Evolutionary conservation across 2,329 filamentous ascomycete genomes (phyloP).

Genomic region (Dendryphion nanum): DNA sequence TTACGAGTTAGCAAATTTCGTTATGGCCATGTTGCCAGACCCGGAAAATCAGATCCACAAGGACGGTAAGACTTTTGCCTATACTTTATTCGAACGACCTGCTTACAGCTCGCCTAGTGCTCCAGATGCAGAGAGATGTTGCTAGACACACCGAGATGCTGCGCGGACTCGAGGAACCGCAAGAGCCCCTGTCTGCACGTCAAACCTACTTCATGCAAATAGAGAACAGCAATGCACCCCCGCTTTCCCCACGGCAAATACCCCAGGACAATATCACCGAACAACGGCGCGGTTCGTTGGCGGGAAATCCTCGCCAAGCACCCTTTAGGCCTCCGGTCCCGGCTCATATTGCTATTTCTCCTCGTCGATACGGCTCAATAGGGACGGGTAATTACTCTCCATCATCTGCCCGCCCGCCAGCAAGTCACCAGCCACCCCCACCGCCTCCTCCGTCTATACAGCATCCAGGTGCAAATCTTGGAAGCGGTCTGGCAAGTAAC

Average conservation of each 20-base stretch:
- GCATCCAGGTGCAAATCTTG: slow-evolving; percentile 55
- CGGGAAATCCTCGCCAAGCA: slow-evolving; percentile 56
- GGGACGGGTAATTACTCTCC: slow-evolving; percentile 67
- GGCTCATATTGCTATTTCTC: slow-evolving; percentile 75
- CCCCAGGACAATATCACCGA: slow-evolving; percentile 69
- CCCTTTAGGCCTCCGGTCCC: slow-evolving; percentile 77
- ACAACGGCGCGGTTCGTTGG: slow-evolving; percentile 67
- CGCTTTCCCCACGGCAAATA: slow-evolving; percentile 83
- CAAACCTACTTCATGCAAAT: slow-evolving; percentile 45
- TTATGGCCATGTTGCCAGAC: slow-evolving; percentile 72
- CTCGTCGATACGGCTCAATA: slow-evolving; percentile 85
- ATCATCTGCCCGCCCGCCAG: slow-evolving; percentile 71
- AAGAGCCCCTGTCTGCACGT: slow-evolving; percentile 63
- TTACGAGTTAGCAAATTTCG: slow-evolving; percentile 74
- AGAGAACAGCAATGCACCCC: slow-evolving; percentile 55
- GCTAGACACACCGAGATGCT: slow-evolving; percentile 60
- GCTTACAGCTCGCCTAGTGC: slow-evolving; percentile 35
- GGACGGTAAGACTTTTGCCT: slow-evolving; percentile 64
- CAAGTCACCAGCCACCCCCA: slow-evolving; percentile 57
- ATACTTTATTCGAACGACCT: slow-evolving; percentile 20
- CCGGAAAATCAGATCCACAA: slow-evolving; percentile 75
- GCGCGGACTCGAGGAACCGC: slow-evolving; percentile 57
- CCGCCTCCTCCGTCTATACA: slow-evolving; percentile 66
- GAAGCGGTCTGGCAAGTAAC: slow-evolving; percentile 43
- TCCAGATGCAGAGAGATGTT: slow-evolving; percentile 61